Evolutionary conservation across 2,329 filamentous ascomycete species (phyloP).

Genomic region (Raffaelea deltoideospora): DNA sequence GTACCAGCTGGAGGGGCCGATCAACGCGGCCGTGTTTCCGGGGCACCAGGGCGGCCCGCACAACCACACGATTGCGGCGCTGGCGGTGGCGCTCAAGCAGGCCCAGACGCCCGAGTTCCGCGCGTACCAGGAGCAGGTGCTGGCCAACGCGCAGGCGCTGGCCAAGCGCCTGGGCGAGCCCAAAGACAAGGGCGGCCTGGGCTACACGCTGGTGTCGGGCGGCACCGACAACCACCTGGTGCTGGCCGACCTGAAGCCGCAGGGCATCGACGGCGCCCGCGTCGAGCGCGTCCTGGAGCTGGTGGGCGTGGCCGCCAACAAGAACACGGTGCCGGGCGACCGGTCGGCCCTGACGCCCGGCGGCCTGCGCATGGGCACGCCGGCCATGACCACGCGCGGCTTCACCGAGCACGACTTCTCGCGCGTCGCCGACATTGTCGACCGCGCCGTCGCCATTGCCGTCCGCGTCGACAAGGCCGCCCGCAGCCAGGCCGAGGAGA

Average conservation of each 20-base stretch:
- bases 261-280: conserved; percentile 73
- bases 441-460: conserved; percentile 67
- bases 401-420: conserved; percentile 80
- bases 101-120: conserved; percentile 81
- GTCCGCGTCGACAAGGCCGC: conserved; percentile 60
- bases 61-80: conserved; percentile 96
- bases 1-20: conserved; percentile 84
- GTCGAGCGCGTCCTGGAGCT: conserved; percentile 84
- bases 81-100: conserved; percentile 90
- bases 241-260: conserved; percentile 78
- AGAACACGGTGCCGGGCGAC: conserved; percentile 96
- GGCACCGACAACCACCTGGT: conserved; percentile 98
- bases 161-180: conserved; percentile 49
- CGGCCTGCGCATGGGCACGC: conserved; percentile 84
- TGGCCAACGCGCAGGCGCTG: conserved; percentile 82
- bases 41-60: conserved; percentile 96
- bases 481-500: conserved; percentile 51
- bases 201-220: conserved; percentile 80
- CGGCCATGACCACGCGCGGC: conserved; percentile 95
- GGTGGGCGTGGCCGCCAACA: conserved; percentile 94
- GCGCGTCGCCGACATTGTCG: conserved; percentile 71
- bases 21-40: conserved; percentile 94
- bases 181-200: conserved; percentile 62
- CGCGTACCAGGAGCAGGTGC: conserved; percentile 78
- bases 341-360: conserved; percentile 86